Conservation (phyloP, 2,329 filamentous ascomycete genomes). For the Bertia moriformis region DNA sequence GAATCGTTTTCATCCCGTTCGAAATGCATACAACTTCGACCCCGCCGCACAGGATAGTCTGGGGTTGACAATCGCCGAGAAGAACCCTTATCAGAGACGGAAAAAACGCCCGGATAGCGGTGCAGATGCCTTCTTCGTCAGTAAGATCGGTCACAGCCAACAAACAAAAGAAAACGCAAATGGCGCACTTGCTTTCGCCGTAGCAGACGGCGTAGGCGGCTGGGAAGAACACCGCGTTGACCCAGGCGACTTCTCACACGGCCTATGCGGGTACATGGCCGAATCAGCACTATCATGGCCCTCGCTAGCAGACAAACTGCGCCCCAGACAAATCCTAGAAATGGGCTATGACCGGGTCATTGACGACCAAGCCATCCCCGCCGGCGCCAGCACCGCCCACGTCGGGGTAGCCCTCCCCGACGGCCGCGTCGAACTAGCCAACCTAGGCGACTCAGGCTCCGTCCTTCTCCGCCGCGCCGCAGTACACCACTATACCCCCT, state of each 20-base stretch:
- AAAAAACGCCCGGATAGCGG: constrained; percentile 56
- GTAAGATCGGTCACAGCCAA: constrained; percentile 53
- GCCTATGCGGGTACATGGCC: constrained; percentile 86
- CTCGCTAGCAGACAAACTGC: constrained; percentile 24
- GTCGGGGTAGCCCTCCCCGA: constrained; percentile 63
- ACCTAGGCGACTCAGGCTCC: constrained; percentile 90
- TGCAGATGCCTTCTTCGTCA: constrained; percentile 92
- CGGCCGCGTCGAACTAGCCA: constrained; percentile 73
- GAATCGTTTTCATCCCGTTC: background rate
- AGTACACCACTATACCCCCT: constrained; percentile 67
- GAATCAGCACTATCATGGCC: constrained; percentile 49
- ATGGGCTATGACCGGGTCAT: constrained; percentile 72
- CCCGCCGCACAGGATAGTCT: background rate
- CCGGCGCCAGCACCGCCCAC: constrained; percentile 83
- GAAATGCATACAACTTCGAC: background rate
- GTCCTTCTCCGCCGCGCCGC: constrained; percentile 74
- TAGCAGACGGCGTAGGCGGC: constrained; percentile 89
- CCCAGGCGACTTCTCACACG: constrained; percentile 88
- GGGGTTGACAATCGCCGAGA: background rate
- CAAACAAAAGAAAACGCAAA: constrained; percentile 9
- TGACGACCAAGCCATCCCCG: constrained; percentile 56
- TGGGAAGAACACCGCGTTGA: constrained; percentile 90
- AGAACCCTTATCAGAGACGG: background rate
- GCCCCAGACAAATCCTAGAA: constrained; percentile 62
- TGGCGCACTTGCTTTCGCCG: constrained; percentile 64